phyloP scores from a whole-genome alignment of 176 grass and related monocot species.

The Ananas comosus region DNA sequence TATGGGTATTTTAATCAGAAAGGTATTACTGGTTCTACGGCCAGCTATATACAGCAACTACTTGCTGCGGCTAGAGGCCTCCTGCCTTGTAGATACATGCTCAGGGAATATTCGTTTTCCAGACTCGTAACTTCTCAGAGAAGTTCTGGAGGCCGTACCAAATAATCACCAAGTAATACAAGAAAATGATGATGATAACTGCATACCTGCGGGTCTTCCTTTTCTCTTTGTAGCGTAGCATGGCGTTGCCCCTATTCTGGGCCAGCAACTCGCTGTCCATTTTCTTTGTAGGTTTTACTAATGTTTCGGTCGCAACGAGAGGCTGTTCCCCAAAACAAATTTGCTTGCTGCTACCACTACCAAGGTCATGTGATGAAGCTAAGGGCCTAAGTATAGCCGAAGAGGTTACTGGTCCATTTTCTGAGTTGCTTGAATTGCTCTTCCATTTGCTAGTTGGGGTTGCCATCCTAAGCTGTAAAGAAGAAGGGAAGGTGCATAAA shows the following conservation, averaged over 20 bases:
- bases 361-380: constrained; percentile 4
- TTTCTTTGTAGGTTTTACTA: constrained; percentile 28
- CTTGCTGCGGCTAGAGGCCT: too few relatives aligned
- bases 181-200: too few relatives aligned
- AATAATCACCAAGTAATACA: too few relatives aligned
- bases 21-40: too few relatives aligned
- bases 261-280: constrained; percentile 55
- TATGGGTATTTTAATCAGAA: too few relatives aligned
- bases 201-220: constrained; percentile 70
- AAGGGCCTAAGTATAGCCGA: constrained; percentile 21
- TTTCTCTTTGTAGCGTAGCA: constrained; percentile 90
- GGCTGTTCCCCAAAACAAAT: constrained; percentile 66
- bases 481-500: too few relatives aligned
- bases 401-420: constrained; percentile 44
- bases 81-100: too few relatives aligned
- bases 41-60: too few relatives aligned
- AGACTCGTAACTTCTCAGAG: too few relatives aligned
- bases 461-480: constrained; percentile 28
- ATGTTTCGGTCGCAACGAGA: constrained; percentile 4
- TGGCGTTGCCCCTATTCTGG: constrained; percentile 70
- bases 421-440: constrained; percentile 34
- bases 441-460: constrained; percentile 35
- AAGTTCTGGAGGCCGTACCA: too few relatives aligned
- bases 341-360: constrained; percentile 26
- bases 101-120: too few relatives aligned